phyloP scores from a whole-genome alignment of 176 grass and related monocot species.

The Hordeum vulgare region MorexV3_pseudomolecules_assembly NC_058521.1:84655412-84655911 shows the following conservation, averaged over 20 bases:
- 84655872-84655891: background rate
- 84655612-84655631: slow-evolving; percentile 85
- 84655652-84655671: slow-evolving; percentile 60
- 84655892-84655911: slow-evolving; percentile 8
- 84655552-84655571: slow-evolving; percentile 3
- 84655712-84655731: slow-evolving; percentile 67
- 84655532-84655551: slow-evolving; percentile 7
- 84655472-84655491: slow-evolving; percentile 51
- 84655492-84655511: slow-evolving; percentile 3
- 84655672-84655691: slow-evolving; percentile 54
- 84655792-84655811: slow-evolving; percentile 50
- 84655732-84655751: slow-evolving; percentile 69
- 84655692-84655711: slow-evolving; percentile 73
- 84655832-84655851: background rate
- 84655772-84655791: slow-evolving; percentile 36
- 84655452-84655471: slow-evolving; percentile 63
- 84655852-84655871: slow-evolving; percentile 16
- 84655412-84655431: slow-evolving; percentile 73
- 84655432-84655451: slow-evolving; percentile 63
- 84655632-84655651: slow-evolving; percentile 87
- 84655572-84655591: slow-evolving; percentile 95
- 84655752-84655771: slow-evolving; percentile 61
- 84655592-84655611: slow-evolving; percentile 71
- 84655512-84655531: background rate
- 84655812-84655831: slow-evolving; percentile 37